Conservation (phyloP, 106 monocot species). For the Gastrodia elata region DNA sequence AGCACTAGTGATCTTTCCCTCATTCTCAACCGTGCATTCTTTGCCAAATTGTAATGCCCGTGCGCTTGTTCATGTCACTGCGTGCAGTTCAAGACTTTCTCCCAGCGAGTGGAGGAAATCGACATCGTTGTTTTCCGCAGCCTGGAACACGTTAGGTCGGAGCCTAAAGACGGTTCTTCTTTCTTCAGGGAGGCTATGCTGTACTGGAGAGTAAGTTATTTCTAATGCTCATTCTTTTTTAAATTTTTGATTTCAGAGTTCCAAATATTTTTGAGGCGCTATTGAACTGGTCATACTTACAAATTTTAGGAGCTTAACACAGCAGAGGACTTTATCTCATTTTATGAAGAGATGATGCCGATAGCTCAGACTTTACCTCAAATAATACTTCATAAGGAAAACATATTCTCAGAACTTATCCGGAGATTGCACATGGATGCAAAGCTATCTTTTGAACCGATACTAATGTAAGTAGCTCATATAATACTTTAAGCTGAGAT, state of each 20-base stretch:
- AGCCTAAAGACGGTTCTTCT: slow-evolving; percentile 63
- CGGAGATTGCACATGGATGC: slow-evolving; percentile 48
- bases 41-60: neutral
- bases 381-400: slow-evolving; percentile 72
- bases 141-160: slow-evolving; percentile 36
- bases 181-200: slow-evolving; percentile 76
- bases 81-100: slow-evolving; percentile 74
- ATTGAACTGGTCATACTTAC: neutral
- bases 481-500: neutral
- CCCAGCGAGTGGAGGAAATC: slow-evolving; percentile 70
- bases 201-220: slow-evolving; percentile 58
- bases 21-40: slow-evolving; percentile 1
- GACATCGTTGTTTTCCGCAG: slow-evolving; percentile 71
- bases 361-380: slow-evolving; percentile 82
- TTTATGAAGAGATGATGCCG: slow-evolving; percentile 75
- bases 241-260: neutral
- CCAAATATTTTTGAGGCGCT: neutral
- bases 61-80: neutral
- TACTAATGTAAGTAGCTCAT: slow-evolving; percentile 49
- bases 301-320: slow-evolving; percentile 72
- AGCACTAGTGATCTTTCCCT: neutral
- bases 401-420: slow-evolving; percentile 57
- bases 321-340: slow-evolving; percentile 81
- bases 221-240: neutral
- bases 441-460: slow-evolving; percentile 70